Base-by-base conservation (phyloP, 1,139 yeast species). In the Yamadazyma jaroonii region DNA sequence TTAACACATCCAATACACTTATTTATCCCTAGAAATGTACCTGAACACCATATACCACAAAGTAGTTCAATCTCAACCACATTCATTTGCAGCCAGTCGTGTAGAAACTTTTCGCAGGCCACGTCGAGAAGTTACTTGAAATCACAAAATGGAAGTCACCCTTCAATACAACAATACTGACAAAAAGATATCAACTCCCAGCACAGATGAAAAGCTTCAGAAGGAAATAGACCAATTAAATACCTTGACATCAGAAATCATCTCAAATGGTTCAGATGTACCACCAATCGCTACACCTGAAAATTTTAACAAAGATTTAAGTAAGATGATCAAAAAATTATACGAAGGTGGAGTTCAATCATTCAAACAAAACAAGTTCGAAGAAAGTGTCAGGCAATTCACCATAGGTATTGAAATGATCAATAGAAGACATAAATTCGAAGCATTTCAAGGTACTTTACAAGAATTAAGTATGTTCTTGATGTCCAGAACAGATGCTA, bases 401-500 rank as follows among this genome's bases (percentile, higher is more conserved):
- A 61, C 81, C 8, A 67, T 88, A 42, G 97, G 96, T 1, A 69
- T 92, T 31, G 95, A 87, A 40, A 78, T 89, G 79, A 84, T 90
- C 13, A 65, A 77, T 44, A 80, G 86, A 49, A 77, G 97, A 58
- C 81, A 89, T 25, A 82, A 86, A 52, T 89, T 90, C 74, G 98
- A 92, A 58, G 72, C 90, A 9, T 85, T 89, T 52, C 89, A 79
- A 47, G 75, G 82, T 30, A 84, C 90, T 27, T 62, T 89, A 39
- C 90, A 84, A 52, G 97, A 92, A 57, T 64, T 86, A 39, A 74
- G 82, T 34, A 71, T 78, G 52, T 75, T 88, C 54, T 62, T 90
- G 41, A 83, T 81, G 67, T 84, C 88, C 39, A 74, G 97, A 47
- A 81, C 95, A 15, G 97, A 90, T 53, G 86, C 95, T 0, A 77